These are phyloP conservation scores for Sanghuangporus baumii DNA, from an alignment of 1,284 basidiomycete species.

Conservation along the genomic window DNA sequence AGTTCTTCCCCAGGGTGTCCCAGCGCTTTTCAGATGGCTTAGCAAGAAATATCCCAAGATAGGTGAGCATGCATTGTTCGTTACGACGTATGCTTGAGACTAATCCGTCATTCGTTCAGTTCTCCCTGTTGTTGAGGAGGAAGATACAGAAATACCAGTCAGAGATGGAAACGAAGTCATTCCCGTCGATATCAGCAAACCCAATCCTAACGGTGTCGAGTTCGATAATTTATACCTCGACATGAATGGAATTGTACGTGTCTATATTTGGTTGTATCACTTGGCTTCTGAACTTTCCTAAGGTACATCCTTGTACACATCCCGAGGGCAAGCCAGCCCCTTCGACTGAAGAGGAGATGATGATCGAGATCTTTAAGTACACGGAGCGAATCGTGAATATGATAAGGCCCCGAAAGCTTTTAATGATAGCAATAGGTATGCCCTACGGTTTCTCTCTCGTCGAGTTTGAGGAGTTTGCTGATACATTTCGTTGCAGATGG, in stretches of 20 bases:
- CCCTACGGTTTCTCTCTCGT: slow-evolving; percentile 8
- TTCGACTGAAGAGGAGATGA: slow-evolving; percentile 99
- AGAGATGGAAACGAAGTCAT: slow-evolving; percentile 68
- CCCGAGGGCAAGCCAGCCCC: slow-evolving; percentile 97
- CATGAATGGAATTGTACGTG: slow-evolving; percentile 84
- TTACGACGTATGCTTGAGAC: neutral
- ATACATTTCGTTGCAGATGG: slow-evolving; percentile 58
- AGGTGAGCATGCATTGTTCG: slow-evolving; percentile 39
- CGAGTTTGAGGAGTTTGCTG: slow-evolving; percentile 9
- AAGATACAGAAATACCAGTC: slow-evolving; percentile 62
- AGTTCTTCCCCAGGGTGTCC: slow-evolving; percentile 67
- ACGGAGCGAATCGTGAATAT: slow-evolving; percentile 98
- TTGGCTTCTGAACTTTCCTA: slow-evolving; percentile 13
- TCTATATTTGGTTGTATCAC: slow-evolving; percentile 10
- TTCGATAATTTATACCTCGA: slow-evolving; percentile 96
- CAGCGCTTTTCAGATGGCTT: slow-evolving; percentile 91
- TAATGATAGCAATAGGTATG: slow-evolving; percentile 97
- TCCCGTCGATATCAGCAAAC: slow-evolving; percentile 76
- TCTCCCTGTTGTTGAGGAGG: slow-evolving; percentile 77
- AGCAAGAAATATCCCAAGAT: slow-evolving; percentile 98
- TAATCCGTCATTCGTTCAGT: slow-evolving; percentile 37
- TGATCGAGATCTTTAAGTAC: slow-evolving; percentile 96
- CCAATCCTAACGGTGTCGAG: slow-evolving; percentile 96
- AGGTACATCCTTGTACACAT: slow-evolving; percentile 98
- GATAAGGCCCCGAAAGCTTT: slow-evolving; percentile 89